These are phyloP conservation scores for Sporisorium iseilematis-ciliati DNA, from an alignment of 1,284 basidiomycete genomes.

Conservation along the genomic window DNA sequence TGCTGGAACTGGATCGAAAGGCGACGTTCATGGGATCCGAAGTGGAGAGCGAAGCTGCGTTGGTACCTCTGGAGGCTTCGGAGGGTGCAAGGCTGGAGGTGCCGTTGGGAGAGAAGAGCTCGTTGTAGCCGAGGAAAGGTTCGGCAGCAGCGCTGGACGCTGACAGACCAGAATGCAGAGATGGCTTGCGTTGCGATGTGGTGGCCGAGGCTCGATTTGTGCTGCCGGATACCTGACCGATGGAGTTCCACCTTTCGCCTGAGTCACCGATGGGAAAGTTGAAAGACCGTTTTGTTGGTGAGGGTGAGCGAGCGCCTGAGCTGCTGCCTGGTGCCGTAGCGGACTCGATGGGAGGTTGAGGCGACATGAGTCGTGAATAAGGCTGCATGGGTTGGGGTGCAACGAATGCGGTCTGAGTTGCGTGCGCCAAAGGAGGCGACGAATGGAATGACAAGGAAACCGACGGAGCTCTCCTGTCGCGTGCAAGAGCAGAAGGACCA, in stretches of 20 bases:
- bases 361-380: conserved; percentile 54
- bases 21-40: conserved; percentile 49
- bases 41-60: conserved; percentile 39
- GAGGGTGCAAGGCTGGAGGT: conserved; percentile 25
- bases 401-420: conserved; percentile 26
- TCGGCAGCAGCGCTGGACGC: conserved; percentile 29
- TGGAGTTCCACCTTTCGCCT: conserved; percentile 60
- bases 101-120: conserved; percentile 50
- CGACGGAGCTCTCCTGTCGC: conserved; percentile 7
- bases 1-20: conserved; percentile 30
- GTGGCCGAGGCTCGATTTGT: conserved; percentile 8
- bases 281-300: conserved; percentile 55
- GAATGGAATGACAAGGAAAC: conserved; percentile 24
- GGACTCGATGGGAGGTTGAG: conserved; percentile 39
- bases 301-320: conserved; percentile 52
- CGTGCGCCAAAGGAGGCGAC: conserved; percentile 28
- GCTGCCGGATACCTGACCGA: conserved; percentile 39
- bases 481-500: conserved; percentile 15
- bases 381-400: conserved; percentile 57
- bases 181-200: conserved; percentile 41
- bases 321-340: background rate
- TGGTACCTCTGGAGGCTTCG: conserved; percentile 31
- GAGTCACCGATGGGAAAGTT: conserved; percentile 56
- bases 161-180: conserved; percentile 30
- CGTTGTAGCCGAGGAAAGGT: conserved; percentile 61